Evolutionary conservation across 208 protist species (phyloP).

Genomic region (Leishmania major): DNA sequence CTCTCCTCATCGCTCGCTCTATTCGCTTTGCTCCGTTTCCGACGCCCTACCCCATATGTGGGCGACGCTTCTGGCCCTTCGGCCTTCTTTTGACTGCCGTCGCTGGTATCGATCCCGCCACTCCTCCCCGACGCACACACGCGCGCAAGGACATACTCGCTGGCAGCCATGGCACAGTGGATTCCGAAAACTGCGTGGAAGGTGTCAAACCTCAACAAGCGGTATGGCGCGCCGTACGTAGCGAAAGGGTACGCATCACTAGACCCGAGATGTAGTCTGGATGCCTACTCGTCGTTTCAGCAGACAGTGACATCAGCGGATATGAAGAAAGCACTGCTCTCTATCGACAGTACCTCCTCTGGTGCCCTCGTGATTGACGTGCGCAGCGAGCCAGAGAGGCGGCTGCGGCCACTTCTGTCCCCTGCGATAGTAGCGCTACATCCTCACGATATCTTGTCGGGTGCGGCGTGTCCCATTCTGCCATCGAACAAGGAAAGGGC

Average conservation of each 20-base stretch:
- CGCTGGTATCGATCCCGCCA: background rate
- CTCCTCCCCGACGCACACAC: background rate
- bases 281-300: slow-evolving; percentile 36
- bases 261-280: slow-evolving; percentile 27
- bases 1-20: background rate
- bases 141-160: background rate
- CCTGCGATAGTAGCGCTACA: slow-evolving; percentile 57
- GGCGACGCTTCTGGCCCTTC: background rate
- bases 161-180: slow-evolving; percentile 79
- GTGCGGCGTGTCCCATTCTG: slow-evolving; percentile 68
- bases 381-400: slow-evolving; percentile 46
- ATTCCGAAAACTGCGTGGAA: slow-evolving; percentile 90
- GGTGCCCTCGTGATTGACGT: slow-evolving; percentile 74
- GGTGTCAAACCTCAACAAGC: slow-evolving; percentile 86
- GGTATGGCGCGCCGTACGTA: slow-evolving; percentile 74
- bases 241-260: slow-evolving; percentile 33
- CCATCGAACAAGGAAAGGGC: slow-evolving; percentile 42
- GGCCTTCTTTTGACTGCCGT: background rate
- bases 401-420: slow-evolving; percentile 21
- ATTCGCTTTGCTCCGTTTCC: background rate
- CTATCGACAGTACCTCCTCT: background rate
- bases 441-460: slow-evolving; percentile 80
- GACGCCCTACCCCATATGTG: background rate
- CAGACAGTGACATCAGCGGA: background rate
- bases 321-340: slow-evolving; percentile 4